phyloP scores from a whole-genome alignment of 192 early-diverging fungal genomes.

The Phlyctochytrium arcticum region DNA sequence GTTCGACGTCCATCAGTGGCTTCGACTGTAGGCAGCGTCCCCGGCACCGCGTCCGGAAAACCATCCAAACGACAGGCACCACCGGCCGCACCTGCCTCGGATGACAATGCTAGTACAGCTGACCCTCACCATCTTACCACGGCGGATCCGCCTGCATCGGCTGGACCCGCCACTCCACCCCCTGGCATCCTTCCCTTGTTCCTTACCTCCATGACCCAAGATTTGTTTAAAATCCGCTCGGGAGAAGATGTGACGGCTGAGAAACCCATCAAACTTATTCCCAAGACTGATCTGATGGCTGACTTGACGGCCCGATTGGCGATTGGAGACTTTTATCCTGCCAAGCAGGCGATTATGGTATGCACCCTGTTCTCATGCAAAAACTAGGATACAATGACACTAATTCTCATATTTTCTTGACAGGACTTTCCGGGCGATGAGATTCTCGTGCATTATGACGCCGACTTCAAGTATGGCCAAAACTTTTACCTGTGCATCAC shows the following conservation, averaged over 20 bases:
- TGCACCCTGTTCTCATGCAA: neutral
- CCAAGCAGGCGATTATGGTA: slow-evolving; percentile 45
- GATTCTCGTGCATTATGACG: slow-evolving; percentile 50
- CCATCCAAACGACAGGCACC: neutral
- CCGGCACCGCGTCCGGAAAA: neutral
- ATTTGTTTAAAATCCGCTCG: slow-evolving; percentile 49
- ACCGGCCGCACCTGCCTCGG: neutral
- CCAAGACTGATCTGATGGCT: slow-evolving; percentile 52
- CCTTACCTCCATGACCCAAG: slow-evolving; percentile 48
- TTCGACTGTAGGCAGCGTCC: neutral
- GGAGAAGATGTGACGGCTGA: slow-evolving; percentile 49
- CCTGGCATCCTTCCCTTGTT: slow-evolving; percentile 51
- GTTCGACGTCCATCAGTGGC: neutral
- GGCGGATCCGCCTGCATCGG: neutral
- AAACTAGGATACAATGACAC: neutral
- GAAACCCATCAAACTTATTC: slow-evolving; percentile 49
- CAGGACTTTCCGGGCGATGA: slow-evolving; percentile 57
- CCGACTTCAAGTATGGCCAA: slow-evolving; percentile 54
- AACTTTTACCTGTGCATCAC: slow-evolving; percentile 53
- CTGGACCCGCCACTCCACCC: slow-evolving; percentile 6
- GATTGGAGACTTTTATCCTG: slow-evolving; percentile 56
- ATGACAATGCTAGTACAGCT: neutral
- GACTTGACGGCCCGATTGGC: slow-evolving; percentile 49
- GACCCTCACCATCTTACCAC: neutral
- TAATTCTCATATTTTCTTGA: neutral